A percentile compares a stretch with the other conserved stretches of the same genome.
phyloP scores from a whole-genome alignment of 495 filamentous ascomycete species.

The Hypoxylon crocopeplum region DNA sequence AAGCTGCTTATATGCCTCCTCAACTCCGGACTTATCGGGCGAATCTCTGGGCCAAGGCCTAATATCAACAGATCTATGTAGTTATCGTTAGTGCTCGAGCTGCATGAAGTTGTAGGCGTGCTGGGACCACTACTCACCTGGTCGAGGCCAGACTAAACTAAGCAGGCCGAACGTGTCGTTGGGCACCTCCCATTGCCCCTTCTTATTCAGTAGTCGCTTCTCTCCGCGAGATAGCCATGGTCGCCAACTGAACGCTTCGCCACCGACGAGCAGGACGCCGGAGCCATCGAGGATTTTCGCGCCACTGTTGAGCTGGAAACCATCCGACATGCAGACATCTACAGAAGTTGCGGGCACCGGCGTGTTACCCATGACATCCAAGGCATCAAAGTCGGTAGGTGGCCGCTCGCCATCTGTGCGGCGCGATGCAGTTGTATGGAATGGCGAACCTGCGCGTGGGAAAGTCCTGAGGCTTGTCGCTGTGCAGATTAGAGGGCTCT shows the following conservation, averaged over 20 bases:
- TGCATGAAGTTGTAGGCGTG: not conserved
- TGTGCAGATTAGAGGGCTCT: not conserved
- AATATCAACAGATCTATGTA: conserved; percentile 82
- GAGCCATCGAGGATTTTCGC: conserved; percentile 67
- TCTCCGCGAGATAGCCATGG: conserved; percentile 67
- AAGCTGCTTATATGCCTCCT: conserved; percentile 73
- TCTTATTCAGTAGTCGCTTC: conserved; percentile 68
- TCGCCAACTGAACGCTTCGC: conserved; percentile 87
- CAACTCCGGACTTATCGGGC: conserved; percentile 77
- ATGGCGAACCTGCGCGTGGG: conserved; percentile 1
- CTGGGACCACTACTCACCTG: conserved; percentile 65
- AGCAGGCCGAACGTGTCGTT: conserved; percentile 78
- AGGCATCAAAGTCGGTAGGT: conserved; percentile 72
- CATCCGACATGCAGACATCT: conserved; percentile 77
- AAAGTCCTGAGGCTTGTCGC: not conserved
- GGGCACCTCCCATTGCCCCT: conserved; percentile 81
- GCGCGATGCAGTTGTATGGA: conserved; percentile 24
- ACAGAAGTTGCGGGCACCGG: conserved; percentile 80
- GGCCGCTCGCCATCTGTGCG: conserved; percentile 34
- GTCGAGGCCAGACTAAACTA: conserved; percentile 84
- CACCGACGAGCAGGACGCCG: conserved; percentile 76
- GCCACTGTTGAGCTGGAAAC: conserved; percentile 83
- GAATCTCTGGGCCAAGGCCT: conserved; percentile 76
- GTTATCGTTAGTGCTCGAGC: conserved; percentile 1
- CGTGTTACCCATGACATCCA: conserved; percentile 81